Conservation (phyloP, 148 eudicot genomes). For the Chenopodium quinoa region DNA sequence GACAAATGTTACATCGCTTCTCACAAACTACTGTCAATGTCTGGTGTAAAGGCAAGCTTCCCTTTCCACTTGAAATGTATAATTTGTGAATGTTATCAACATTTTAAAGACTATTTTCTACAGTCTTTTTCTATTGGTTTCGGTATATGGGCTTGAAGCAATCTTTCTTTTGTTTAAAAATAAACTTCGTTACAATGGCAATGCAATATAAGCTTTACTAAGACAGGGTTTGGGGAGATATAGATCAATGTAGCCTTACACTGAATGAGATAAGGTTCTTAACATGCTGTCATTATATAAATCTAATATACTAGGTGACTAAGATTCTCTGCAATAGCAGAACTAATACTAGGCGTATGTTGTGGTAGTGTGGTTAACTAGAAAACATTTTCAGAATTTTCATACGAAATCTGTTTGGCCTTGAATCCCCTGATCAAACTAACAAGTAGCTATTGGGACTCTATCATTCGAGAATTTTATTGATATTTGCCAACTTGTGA, state of each 20-base stretch:
- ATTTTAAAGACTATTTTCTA: no score
- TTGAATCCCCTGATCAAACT: background rate
- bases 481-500: background rate
- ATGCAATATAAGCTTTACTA: no score
- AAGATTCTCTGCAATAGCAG: background rate
- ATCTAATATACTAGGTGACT: background rate
- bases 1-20: conserved; percentile 71
- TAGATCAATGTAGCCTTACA: background rate
- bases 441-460: background rate
- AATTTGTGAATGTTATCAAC: background rate
- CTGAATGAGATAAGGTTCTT: background rate
- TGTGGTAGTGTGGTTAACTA: background rate
- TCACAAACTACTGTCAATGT: conserved; percentile 76
- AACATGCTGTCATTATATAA: background rate
- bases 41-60: conserved; percentile 60
- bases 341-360: background rate
- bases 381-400: background rate
- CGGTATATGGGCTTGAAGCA: no score
- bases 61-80: background rate
- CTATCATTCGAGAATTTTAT: no score
- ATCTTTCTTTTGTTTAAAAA: no score
- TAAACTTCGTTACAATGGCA: no score
- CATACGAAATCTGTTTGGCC: background rate
- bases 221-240: background rate
- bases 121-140: no score